Base-by-base conservation (phyloP, 2,329 filamentous ascomycete genomes). In the Capronia coronata region DNA sequence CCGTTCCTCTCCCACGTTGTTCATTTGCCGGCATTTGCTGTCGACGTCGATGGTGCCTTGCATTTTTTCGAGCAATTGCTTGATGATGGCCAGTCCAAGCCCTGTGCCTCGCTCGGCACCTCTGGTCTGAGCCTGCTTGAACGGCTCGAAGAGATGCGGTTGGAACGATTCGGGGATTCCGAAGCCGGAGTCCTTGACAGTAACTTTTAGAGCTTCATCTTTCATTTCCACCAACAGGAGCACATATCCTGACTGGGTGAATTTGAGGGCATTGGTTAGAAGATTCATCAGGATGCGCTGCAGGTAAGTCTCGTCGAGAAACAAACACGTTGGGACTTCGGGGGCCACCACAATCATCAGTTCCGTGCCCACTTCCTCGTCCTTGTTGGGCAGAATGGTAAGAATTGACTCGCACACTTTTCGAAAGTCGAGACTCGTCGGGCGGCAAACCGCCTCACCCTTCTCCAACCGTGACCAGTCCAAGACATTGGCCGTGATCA, bases 71-170 rank as follows among this genome's bases (percentile, higher is more conserved):
- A 65, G 35, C 25, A 65, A 55, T 21, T 65, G 60, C 47, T 60
- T 61, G 40, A 65, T 56, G 21, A 65, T 64, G 29, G 61, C 64
- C 40, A 65, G 46, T 8, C 63, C 63, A 10, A 65, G 57, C 7
- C 63, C 63, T 5, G 63, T 64, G 8, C 56, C 63, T 51, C 61
- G 49, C 42, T 62, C 59, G 4, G 59, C 59, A 16, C 62, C 64
- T 49, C 62, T 46, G 10, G 59, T 62, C 39, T 64, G 59, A 29
- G 63, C 63, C 54, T 65, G 63, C 38, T 59, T 49, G 64, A 86
- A 86, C 1, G 83, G 78, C 57, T 82, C 82, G 69, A 86, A 87
- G 0, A 87, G 70, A 46, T 78, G 77, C 0, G 80, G 79, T 43
- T 83, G 65, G 60, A 86, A 86, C 5, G 77, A 78, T 44, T 51